A percentile compares a stretch with the other conserved stretches of the same genome.
These are phyloP conservation scores for Lactarius akahatsu DNA, from an alignment of 768 basidiomycete species.

Conservation along the genomic window DNA sequence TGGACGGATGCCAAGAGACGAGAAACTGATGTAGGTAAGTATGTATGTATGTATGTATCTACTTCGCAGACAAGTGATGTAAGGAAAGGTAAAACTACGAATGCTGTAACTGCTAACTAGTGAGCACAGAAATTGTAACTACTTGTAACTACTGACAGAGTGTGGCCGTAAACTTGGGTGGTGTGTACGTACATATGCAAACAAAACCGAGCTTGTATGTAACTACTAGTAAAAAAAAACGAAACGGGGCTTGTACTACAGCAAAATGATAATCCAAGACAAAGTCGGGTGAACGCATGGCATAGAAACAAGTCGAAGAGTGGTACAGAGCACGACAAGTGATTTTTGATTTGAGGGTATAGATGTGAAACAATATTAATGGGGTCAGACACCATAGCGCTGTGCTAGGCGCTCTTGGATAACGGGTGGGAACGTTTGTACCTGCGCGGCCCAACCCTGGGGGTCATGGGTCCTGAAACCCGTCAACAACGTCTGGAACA, in stretches of 20 bases:
- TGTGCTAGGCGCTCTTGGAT: conserved; percentile 85
- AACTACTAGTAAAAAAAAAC: conserved; percentile 28
- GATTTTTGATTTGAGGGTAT: conserved; percentile 19
- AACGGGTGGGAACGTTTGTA: conserved; percentile 78
- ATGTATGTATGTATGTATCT: conserved; percentile 27
- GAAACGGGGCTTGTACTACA: conserved; percentile 26
- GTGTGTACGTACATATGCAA: conserved; percentile 29
- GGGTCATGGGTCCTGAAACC: conserved; percentile 91
- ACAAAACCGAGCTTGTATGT: conserved; percentile 24
- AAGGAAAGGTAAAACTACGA: conserved; percentile 12
- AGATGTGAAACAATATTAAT: conserved; percentile 3
- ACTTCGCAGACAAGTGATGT: conserved; percentile 25
- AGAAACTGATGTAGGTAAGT: conserved; percentile 22
- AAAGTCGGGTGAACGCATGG: conserved; percentile 12
- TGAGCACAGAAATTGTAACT: conserved; percentile 29
- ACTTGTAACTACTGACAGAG: conserved; percentile 30
- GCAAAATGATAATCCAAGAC: conserved; percentile 25
- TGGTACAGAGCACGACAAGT: conserved; percentile 18
- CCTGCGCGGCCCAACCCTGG: conserved; percentile 81
- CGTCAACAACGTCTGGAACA: conserved; percentile 88
- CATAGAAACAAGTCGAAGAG: conserved; percentile 16
- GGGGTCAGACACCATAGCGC: conserved; percentile 77
- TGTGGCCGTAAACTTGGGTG: conserved; percentile 17
- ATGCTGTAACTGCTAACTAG: conserved; percentile 28
- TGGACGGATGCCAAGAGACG: background rate